Percentiles rank a stretch among this genome's conserved stretches.
phyloP scores from a whole-genome alignment of 106 monocot species.

The Phalaenopsis equestris region DNA sequence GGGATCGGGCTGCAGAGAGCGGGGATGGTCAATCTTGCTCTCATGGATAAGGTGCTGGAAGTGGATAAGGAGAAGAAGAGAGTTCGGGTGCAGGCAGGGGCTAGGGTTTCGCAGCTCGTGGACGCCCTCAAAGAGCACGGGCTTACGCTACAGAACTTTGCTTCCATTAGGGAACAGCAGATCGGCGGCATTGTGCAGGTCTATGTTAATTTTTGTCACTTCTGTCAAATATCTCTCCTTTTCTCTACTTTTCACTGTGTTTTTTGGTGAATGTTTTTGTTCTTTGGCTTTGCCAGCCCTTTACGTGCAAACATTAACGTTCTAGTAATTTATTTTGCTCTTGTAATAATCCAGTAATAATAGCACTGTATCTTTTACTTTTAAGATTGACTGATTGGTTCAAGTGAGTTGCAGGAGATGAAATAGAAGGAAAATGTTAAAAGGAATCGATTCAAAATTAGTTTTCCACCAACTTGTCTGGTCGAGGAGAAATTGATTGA shows the following conservation, averaged over 20 bases:
- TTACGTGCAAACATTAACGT: neutral
- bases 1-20: constrained; percentile 70
- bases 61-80: constrained; percentile 59
- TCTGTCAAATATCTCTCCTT: neutral
- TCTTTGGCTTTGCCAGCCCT: neutral
- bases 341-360: neutral
- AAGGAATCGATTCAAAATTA: too few relatives aligned
- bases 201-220: neutral
- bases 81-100: constrained; percentile 83
- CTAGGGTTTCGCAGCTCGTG: constrained; percentile 74
- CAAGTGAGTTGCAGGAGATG: too few relatives aligned
- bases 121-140: constrained; percentile 81
- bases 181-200: constrained; percentile 85
- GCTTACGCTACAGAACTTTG: constrained; percentile 91
- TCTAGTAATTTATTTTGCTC: neutral
- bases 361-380: too few relatives aligned
- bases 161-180: constrained; percentile 96
- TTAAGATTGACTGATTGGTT: too few relatives aligned
- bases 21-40: constrained; percentile 89
- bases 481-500: too few relatives aligned
- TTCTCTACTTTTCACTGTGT: neutral
- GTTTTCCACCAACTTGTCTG: too few relatives aligned
- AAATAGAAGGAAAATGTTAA: too few relatives aligned
- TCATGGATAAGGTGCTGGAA: constrained; percentile 89
- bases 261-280: neutral